A percentile compares a stretch with the other conserved stretches of the same genome.
These are phyloP conservation scores for Penstemon newberryi DNA, from an alignment of 257 asterid species.

Conservation along the genomic window DNA sequence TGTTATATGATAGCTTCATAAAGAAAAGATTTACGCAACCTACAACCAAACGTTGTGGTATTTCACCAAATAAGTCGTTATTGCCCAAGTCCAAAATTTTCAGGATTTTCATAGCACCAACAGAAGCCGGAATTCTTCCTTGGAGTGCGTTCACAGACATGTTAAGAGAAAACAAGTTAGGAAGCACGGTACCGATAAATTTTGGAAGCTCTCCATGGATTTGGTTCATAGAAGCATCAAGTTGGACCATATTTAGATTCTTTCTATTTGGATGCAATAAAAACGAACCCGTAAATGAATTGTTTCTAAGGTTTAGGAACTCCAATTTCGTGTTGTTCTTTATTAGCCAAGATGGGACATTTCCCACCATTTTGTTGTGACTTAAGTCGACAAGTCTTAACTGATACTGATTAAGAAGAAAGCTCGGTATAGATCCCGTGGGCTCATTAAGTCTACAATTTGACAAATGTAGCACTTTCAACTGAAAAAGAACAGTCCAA, in stretches of 20 bases:
- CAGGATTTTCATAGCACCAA: slow-evolving; percentile 21
- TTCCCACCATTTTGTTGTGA: too few species aligned
- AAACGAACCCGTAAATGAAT: slow-evolving; percentile 23
- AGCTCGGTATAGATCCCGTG: slow-evolving; percentile 10
- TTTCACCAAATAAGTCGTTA: slow-evolving; percentile 24
- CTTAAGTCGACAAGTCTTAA: too few species aligned
- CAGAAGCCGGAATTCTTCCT: slow-evolving; percentile 24
- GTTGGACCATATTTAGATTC: slow-evolving; percentile 8
- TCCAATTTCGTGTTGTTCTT: slow-evolving; percentile 12
- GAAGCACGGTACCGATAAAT: slow-evolving; percentile 18
- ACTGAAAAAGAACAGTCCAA: slow-evolving; percentile 24
- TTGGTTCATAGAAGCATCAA: slow-evolving; percentile 26
- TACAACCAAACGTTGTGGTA: not conserved
- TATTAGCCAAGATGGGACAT: too few species aligned
- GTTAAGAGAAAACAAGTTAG: slow-evolving; percentile 22
- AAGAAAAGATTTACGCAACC: not conserved
- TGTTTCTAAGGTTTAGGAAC: slow-evolving; percentile 8
- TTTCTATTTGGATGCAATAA: not conserved
- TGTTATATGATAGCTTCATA: slow-evolving; percentile 26
- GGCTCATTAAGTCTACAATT: slow-evolving; percentile 28
- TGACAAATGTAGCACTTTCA: slow-evolving; percentile 22
- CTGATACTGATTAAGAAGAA: slow-evolving; percentile 1
- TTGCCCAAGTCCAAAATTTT: slow-evolving; percentile 13
- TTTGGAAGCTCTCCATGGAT: slow-evolving; percentile 12
- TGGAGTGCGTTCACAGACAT: slow-evolving; percentile 23